phyloP scores from a whole-genome alignment of 305 asterid genomes.

The Solanum aculeatissimum region DNA sequence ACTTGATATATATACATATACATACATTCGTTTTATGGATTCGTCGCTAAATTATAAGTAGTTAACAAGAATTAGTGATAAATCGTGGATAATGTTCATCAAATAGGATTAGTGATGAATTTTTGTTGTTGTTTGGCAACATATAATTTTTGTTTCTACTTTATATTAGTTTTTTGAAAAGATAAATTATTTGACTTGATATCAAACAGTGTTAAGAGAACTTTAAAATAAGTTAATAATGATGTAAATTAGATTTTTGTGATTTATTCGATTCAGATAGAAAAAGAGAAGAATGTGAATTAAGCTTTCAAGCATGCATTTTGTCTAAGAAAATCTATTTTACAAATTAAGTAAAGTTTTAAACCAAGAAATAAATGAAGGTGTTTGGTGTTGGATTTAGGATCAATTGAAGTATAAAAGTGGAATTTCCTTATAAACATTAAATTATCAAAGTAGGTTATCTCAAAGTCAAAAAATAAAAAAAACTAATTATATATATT shows the following conservation, averaged over 20 bases:
- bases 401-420: background rate
- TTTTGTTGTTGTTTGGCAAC: background rate
- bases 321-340: background rate
- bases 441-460: background rate
- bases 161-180: too few species aligned
- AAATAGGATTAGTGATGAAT: background rate
- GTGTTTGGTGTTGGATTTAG: background rate
- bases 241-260: background rate
- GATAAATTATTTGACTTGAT: background rate
- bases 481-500: background rate
- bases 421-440: background rate
- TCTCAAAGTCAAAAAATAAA: background rate
- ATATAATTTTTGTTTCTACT: background rate
- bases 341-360: background rate
- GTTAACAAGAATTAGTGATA: background rate
- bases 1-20: background rate
- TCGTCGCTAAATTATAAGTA: background rate
- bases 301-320: background rate
- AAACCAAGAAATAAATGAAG: background rate
- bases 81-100: background rate
- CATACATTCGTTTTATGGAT: background rate
- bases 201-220: background rate
- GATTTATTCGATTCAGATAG: background rate
- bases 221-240: background rate
- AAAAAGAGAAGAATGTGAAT: background rate